Evolutionary conservation across 305 asterid species (phyloP).

Genomic region (Solanum chacoense): DNA sequence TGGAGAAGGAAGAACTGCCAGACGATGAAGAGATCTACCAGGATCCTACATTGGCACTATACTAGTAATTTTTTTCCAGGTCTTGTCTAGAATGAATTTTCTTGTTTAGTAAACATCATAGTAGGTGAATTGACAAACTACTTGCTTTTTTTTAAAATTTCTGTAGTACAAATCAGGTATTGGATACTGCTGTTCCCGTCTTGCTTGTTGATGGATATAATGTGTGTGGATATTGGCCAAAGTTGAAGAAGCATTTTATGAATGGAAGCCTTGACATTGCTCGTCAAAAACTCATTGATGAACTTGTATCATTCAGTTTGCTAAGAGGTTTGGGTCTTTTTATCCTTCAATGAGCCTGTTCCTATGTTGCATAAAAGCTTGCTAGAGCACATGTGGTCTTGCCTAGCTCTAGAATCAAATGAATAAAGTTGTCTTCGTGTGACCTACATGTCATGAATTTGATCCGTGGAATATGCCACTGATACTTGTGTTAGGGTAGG

Average conservation of each 20-base stretch:
- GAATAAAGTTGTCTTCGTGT: neutral
- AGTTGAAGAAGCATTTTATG: conserved; percentile 86
- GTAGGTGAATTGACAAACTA: neutral
- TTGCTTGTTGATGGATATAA: conserved; percentile 97
- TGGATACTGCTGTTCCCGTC: conserved; percentile 69
- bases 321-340: conserved; percentile 56
- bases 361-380: neutral
- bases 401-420: neutral
- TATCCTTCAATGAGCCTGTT: neutral
- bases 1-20: conserved; percentile 77
- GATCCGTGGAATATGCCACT: neutral
- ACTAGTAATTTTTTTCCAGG: conserved; percentile 45
- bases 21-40: conserved; percentile 64
- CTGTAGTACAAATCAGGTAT: conserved; percentile 72
- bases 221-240: conserved; percentile 92
- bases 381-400: neutral
- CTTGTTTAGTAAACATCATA: neutral
- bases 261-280: conserved; percentile 76
- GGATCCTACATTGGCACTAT: conserved; percentile 72
- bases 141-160: conserved; percentile 8
- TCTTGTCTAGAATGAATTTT: conserved; percentile 12
- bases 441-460: neutral
- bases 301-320: conserved; percentile 68
- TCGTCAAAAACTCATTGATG: conserved; percentile 93
- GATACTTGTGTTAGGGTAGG: neutral